These are phyloP conservation scores for Moelleriella libera DNA, from an alignment of 2,329 filamentous ascomycete genomes.

Conservation along the genomic window DNA sequence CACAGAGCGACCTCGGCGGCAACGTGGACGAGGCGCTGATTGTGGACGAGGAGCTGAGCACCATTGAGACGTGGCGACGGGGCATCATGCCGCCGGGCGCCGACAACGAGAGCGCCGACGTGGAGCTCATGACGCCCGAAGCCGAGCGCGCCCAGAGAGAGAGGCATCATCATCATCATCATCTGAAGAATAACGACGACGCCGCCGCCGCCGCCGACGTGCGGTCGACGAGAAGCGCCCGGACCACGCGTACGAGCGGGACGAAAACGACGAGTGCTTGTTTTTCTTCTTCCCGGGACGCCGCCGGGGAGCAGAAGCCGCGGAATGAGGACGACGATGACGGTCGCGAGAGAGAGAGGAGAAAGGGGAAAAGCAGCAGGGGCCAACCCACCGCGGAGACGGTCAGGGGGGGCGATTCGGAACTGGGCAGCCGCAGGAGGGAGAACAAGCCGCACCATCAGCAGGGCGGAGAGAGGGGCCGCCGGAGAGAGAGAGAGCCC, in stretches of 20 bases:
- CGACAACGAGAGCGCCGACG: conserved; percentile 32
- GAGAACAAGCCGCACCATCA: conserved; percentile 12
- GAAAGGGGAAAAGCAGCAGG: conserved; percentile 1
- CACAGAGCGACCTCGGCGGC: conserved; percentile 15
- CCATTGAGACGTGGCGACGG: conserved; percentile 44
- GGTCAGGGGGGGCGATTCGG: conserved; percentile 15
- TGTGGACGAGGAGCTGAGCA: conserved; percentile 41
- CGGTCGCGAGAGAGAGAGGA: conserved; percentile 9
- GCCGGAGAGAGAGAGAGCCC: conserved; percentile 7
- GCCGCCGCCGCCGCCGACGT: conserved; percentile 24
- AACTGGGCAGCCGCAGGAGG: conserved; percentile 17
- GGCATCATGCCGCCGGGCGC: conserved; percentile 32
- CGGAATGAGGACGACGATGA: neutral
- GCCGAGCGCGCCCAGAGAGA: conserved; percentile 32
- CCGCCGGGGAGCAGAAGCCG: conserved; percentile 9
- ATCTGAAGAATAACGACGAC: too few relatives aligned
- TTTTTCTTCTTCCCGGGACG: too few relatives aligned
- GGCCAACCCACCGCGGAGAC: conserved; percentile 8
- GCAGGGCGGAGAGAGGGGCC: conserved; percentile 1
- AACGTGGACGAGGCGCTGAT: conserved; percentile 41
- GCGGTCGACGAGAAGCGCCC: conserved; percentile 18
- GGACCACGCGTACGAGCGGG: conserved; percentile 14
- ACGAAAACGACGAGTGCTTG: conserved; percentile 11
- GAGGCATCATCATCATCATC: conserved; percentile 4
- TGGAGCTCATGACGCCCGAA: conserved; percentile 43